Evolutionary conservation across 345 rosid species (phyloP), one percentile per base, ranked within the genome.

Genomic region (Eucalyptus sp.): DNA sequence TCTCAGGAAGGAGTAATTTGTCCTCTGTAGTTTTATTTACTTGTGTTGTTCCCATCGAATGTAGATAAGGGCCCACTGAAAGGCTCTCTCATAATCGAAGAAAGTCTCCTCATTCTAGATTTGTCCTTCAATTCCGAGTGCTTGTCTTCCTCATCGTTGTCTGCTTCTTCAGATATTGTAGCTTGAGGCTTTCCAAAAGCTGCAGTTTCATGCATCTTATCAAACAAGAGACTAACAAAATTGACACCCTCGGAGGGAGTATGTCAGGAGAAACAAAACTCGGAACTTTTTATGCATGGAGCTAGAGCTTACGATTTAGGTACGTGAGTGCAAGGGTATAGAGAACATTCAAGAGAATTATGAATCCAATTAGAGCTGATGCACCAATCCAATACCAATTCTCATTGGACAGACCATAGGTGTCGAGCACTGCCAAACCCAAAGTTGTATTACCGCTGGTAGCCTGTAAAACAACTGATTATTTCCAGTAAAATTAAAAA

Each of bases 301-400:
- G 52, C 20, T 41, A 14, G 52, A 86, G 89, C 98, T 94, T 90
- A 98, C 99, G 95, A 89, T 88, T 93, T 31, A 97, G 91, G 92
- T 93, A 96, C 87, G 91, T 91, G 50, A 98, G 96, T 33, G 97
- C 90, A 7, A 97, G 54, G 86, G 97, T 98, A 88, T 95, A 93
- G 50, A 98, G 94, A 91, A 95, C 90, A 90, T 96, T 98, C 91
- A 95, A 94, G 90, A 98, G 94, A 86, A 98, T 85, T 10, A 80
- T 87, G 91, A 97, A 97, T 18, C 96, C 98, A 1, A 94, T 20
- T 81, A 94, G 91, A 68, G 93, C 96, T 88, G 90, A 96, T 20
- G 90, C 94, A 5, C 98, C 97, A 84, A 95, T 95, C 99, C 98
- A 97, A 87, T 92, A 97, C 99, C 97, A 98, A 89, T 94, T 93